These are phyloP conservation scores for Pleurotus citrinopileatus DNA, from an alignment of 768 basidiomycete species.

Conservation along the genomic window DNA sequence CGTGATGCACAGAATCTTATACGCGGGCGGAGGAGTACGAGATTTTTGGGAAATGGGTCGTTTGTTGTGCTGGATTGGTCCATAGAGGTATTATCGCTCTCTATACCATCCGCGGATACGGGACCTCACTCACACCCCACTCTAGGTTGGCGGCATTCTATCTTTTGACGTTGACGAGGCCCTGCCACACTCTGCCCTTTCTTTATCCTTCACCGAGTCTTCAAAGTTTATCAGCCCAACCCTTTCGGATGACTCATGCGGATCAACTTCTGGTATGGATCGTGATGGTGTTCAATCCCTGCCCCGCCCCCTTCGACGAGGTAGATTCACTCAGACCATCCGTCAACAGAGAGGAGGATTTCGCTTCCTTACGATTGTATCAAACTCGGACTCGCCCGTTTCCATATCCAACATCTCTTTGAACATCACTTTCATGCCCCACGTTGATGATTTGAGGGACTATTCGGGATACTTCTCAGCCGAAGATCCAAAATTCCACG, in stretches of 20 bases:
- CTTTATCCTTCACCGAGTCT: slow-evolving; percentile 50
- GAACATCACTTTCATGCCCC: slow-evolving; percentile 45
- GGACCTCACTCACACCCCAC: neutral
- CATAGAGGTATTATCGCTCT: slow-evolving; percentile 24
- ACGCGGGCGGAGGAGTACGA: slow-evolving; percentile 20
- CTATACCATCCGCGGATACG: neutral
- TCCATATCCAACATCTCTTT: slow-evolving; percentile 41
- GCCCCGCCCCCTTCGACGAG: slow-evolving; percentile 23
- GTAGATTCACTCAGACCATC: slow-evolving; percentile 30
- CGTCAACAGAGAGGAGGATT: slow-evolving; percentile 45
- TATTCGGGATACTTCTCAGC: slow-evolving; percentile 50
- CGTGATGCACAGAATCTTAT: slow-evolving; percentile 24
- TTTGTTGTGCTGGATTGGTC: slow-evolving; percentile 38
- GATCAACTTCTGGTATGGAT: slow-evolving; percentile 19
- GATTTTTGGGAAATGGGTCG: slow-evolving; percentile 26
- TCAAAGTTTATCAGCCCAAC: slow-evolving; percentile 42
- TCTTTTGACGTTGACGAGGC: slow-evolving; percentile 26
- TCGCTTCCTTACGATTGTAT: slow-evolving; percentile 43
- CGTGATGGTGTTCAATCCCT: slow-evolving; percentile 33
- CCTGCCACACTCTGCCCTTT: slow-evolving; percentile 29
- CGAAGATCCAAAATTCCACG: slow-evolving; percentile 36
- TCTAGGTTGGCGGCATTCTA: slow-evolving; percentile 29
- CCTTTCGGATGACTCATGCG: slow-evolving; percentile 40
- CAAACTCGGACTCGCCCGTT: slow-evolving; percentile 32
- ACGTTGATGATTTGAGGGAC: slow-evolving; percentile 40